Evolutionary conservation across 23 red algal genomes (phyloP).

Genomic region (Pyropia haitanensis): DNA sequence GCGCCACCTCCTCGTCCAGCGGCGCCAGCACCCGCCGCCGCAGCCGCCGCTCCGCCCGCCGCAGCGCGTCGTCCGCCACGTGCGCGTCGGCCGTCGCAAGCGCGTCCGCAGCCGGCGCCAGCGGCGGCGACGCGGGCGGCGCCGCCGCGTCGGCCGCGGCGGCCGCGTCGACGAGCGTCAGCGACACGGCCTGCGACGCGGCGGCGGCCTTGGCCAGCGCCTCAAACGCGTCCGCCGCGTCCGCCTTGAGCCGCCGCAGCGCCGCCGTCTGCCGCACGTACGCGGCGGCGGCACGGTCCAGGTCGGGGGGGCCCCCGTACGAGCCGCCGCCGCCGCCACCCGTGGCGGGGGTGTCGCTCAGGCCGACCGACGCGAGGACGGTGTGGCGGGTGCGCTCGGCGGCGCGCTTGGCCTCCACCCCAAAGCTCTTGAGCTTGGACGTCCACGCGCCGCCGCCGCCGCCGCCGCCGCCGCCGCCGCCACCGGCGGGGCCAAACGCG

Average conservation of each 20-base stretch:
- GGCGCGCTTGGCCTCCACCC: slow-evolving; percentile 44
- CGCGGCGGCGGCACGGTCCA: slow-evolving; percentile 21
- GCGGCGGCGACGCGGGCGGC: not conserved
- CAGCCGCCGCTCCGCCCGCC: slow-evolving; percentile 31
- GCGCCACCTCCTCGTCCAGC: slow-evolving; percentile 27
- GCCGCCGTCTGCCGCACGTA: slow-evolving; percentile 34
- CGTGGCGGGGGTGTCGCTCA: slow-evolving; percentile 6
- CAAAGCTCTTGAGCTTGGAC: slow-evolving; percentile 39
- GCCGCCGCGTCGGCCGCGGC: slow-evolving; percentile 4
- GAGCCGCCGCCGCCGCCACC: not conserved
- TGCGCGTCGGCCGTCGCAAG: slow-evolving; percentile 31
- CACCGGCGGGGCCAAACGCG: slow-evolving; percentile 1
- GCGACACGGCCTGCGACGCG: slow-evolving; percentile 18
- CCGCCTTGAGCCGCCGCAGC: slow-evolving; percentile 22
- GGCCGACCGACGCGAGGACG: slow-evolving; percentile 33
- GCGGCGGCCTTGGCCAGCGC: slow-evolving; percentile 24
- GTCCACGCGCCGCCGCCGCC: slow-evolving; percentile 22
- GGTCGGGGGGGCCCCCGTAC: slow-evolving; percentile 13
- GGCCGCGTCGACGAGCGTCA: slow-evolving; percentile 16
- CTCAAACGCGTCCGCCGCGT: slow-evolving; percentile 51
- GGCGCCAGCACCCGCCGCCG: slow-evolving; percentile 45
- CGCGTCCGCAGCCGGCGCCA: slow-evolving; percentile 23
- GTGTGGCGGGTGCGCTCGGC: slow-evolving; percentile 40
- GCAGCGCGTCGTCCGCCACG: slow-evolving; percentile 43
- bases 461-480: not conserved